These are phyloP conservation scores for Mycosphaerella sp. DNA, from an alignment of 2,329 filamentous ascomycete genomes.

Conservation along the genomic window DNA sequence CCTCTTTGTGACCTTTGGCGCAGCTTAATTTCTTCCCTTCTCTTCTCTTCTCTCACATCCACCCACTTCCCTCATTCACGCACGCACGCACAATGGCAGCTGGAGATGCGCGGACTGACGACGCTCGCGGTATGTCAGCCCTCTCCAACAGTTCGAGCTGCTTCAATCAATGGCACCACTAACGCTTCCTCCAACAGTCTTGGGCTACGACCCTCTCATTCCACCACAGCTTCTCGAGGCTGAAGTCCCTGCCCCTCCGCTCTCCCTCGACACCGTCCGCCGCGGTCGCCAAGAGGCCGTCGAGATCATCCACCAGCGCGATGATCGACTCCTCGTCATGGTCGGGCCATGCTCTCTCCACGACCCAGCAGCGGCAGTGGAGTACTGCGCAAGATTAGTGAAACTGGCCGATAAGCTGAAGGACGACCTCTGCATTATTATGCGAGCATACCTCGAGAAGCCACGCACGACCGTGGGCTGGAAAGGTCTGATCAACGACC, in stretches of 20 bases:
- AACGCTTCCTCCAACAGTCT: constrained; percentile 51
- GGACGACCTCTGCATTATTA: constrained; percentile 82
- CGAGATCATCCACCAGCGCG: constrained; percentile 69
- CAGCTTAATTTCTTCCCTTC: no score
- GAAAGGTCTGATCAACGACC: constrained; percentile 99
- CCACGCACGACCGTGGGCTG: constrained; percentile 96
- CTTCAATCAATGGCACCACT: background rate
- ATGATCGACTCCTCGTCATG: constrained; percentile 86
- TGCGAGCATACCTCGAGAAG: constrained; percentile 99
- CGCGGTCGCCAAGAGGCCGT: constrained; percentile 64
- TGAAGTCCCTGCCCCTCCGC: constrained; percentile 65
- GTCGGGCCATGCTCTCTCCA: constrained; percentile 97
- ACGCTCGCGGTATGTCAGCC: constrained; percentile 46
- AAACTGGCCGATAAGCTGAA: constrained; percentile 70
- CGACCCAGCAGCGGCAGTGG: constrained; percentile 78
- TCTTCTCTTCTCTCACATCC: background rate
- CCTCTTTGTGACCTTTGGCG: no score
- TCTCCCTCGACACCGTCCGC: constrained; percentile 62
- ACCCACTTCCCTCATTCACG: background rate
- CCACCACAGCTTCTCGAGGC: constrained; percentile 78
- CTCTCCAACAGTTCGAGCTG: background rate
- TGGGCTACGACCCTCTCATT: constrained; percentile 91
- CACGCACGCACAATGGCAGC: constrained; percentile 14
- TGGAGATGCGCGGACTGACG: constrained; percentile 38
- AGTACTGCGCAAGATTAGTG: constrained; percentile 79